Base-by-base conservation (phyloP, 164 flowering plant species). In the Umbilicus rupestris region DNA sequence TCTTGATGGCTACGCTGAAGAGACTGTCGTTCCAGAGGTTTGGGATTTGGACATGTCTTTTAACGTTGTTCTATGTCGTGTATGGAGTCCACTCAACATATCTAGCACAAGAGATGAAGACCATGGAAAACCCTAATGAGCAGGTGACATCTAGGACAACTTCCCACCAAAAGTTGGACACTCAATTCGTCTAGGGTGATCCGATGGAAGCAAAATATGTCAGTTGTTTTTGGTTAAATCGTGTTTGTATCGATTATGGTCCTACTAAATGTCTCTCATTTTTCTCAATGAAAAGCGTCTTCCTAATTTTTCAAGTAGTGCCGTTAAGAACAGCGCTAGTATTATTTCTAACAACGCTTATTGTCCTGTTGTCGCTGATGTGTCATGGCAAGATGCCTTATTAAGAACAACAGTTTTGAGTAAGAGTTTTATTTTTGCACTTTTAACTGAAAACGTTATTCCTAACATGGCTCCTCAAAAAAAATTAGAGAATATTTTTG, bases 71-170 rank as follows among this genome's bases (percentile, higher is more conserved):
- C 63, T 90, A 90, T 78, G 74, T 84, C 28, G 63, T 88, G 2
- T 90, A 90, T 75, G 86, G 97, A 59, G 97, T 90, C 70, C 97
- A 90, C 58, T 82, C 92, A 44, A 87, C 89, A 28, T 90, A 78
- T 66, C 64, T 70, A 63, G 89, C 80, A 3, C 92, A 88, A 71
- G 92, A 82, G 74, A 64, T 74, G 68, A 82, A 72, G 73, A 60
- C 50, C 39, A 70, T 68, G 58, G 74, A 55, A 55, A 55, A 12
- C 19, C 17, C 60, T 14, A 28, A 19, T 68, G 78, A 64, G 66
- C 66, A 68, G 20, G 62, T 42, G 7, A 67, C 78, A 62, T 55
- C 78, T 9, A 63, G 26, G 33, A 33, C n/a, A 3, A 11, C 35
- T 19, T 78, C 60, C 60, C 60, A 55, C 33, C 60, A 55, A 14